A percentile compares a stretch with the other conserved stretches of the same genome.
Evolutionary conservation across 2,329 filamentous ascomycete genomes (phyloP).

Genomic region (Cladophialophora immunda): DNA sequence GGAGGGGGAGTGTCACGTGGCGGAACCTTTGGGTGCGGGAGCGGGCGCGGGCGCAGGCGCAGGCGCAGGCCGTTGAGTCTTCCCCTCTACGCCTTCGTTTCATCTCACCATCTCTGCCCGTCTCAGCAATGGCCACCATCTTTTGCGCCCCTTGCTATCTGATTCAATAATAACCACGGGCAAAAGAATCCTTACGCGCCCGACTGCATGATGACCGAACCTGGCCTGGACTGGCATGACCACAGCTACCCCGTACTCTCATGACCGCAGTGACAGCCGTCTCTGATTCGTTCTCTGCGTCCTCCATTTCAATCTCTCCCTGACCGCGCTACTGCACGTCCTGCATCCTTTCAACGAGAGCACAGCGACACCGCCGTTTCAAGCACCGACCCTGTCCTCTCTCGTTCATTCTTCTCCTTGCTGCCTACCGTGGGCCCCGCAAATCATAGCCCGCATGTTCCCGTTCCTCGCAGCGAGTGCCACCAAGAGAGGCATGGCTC

Average conservation of each 20-base stretch:
- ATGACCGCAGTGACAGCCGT: slow-evolving; percentile 4
- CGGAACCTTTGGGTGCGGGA: background rate
- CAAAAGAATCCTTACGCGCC: slow-evolving; percentile 6
- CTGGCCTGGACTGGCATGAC: slow-evolving; percentile 5
- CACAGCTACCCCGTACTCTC: background rate
- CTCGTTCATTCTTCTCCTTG: slow-evolving; percentile 10
- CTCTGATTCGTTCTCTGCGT: slow-evolving; percentile 16
- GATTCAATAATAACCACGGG: background rate
- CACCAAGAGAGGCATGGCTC: slow-evolving; percentile 2
- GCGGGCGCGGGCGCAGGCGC: background rate
- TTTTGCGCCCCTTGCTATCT: background rate
- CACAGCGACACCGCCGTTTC: slow-evolving; percentile 32
- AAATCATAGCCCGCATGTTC: slow-evolving; percentile 12
- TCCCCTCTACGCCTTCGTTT: background rate
- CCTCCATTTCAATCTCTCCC: slow-evolving; percentile 15
- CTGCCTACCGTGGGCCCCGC: slow-evolving; percentile 18
- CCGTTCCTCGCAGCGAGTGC: background rate
- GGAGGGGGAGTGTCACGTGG: background rate
- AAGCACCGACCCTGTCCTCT: slow-evolving; percentile 21
- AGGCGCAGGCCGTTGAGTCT: background rate
- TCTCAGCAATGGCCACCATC: slow-evolving; percentile 3
- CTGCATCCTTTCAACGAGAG: slow-evolving; percentile 13
- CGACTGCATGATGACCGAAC: slow-evolving; percentile 18
- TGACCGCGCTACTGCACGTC: slow-evolving; percentile 33
- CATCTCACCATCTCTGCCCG: slow-evolving; percentile 1